Conservation (phyloP, 306 rosid genomes). For the Potentilla sterilis region DNA sequence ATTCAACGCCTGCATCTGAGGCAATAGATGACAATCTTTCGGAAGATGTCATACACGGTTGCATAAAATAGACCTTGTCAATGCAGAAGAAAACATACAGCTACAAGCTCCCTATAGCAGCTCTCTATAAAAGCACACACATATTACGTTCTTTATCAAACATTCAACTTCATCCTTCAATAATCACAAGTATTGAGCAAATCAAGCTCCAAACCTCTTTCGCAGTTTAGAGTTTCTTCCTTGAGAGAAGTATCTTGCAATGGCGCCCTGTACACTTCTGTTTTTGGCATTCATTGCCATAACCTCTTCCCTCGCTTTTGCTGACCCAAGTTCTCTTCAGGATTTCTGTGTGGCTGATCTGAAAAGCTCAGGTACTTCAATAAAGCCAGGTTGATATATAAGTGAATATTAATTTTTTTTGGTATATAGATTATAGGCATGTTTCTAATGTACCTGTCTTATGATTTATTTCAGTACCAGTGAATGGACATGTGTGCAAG, state of each 20-base stretch:
- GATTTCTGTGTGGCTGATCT: constrained; percentile 15
- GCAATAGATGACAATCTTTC: not conserved
- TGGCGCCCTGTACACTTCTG: not conserved
- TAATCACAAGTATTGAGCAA: not conserved
- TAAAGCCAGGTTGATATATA: not conserved
- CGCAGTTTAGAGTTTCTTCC: not conserved
- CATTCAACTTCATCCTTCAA: not conserved
- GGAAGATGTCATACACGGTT: not conserved
- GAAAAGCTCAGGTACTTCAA: constrained; percentile 15
- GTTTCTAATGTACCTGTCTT: not conserved
- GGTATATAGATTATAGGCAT: not conserved
- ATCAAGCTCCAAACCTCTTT: not conserved
- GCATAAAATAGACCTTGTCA: not conserved
- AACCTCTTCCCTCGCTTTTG: not conserved
- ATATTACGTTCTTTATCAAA: not conserved
- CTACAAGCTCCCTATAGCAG: not conserved
- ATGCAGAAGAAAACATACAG: not conserved
- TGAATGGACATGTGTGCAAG: not conserved
- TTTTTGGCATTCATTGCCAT: constrained; percentile 2
- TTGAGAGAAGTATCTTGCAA: not conserved
- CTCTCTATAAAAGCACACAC: constrained; percentile 3
- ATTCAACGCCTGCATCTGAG: constrained; percentile 2
- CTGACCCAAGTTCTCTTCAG: constrained; percentile 10
- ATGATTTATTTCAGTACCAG: constrained; percentile 3
- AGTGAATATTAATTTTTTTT: not conserved